Base-by-base conservation (phyloP, 2,329 filamentous ascomycete species). In the Ambrosiella xylebori region DNA sequence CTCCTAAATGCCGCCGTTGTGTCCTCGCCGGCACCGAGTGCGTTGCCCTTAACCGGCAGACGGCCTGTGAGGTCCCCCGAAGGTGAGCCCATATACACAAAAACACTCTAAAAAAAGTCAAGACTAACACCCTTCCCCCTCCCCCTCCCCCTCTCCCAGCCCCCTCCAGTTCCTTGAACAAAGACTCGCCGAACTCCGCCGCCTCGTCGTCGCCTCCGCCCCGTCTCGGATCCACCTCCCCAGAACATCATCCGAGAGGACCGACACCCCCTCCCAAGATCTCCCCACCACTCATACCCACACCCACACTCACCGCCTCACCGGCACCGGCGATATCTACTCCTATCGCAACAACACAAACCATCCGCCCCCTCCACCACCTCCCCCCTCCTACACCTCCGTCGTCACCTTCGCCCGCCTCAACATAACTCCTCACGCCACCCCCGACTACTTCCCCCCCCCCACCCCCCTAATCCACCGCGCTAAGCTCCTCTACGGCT, bases 401-500 rank as follows among this genome's bases (percentile, higher is more conserved):
- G n/a, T 56, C 4, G 38, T 47, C 12, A 35, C 11, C 9, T 17
- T 56, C n/a, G 54, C 54, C 7, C 9, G 35, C 17, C 27, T 56
- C 7, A 56, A 19, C n/a, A 35, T 56, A 13, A 36, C 11, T 13
- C n/a, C 38, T n/a, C 45, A 19, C 2, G 47, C 17, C 6, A 19
- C 54, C 2, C 15, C 40, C 2, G 13, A 35, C 4, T 45, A 19
- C 15, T 27, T 56, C 2, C 11, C 12, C 6, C 27, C 41, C 27
- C n/a, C 9, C 15, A 3, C 53, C 38, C 54, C 54, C 5, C 39
- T 63, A 3, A 54, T 55, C 13, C 57, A 64, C 44, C 54, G 57
- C 3, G 58, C 59, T 8, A 64, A 63, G 54, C 59, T 64, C 5
- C 61, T 64, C 49, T 64, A 63, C 40, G 57, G 58, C 13, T 64